phyloP scores from a whole-genome alignment of 2,329 filamentous ascomycete genomes.

The Tolypocladium guangdongense region DNA sequence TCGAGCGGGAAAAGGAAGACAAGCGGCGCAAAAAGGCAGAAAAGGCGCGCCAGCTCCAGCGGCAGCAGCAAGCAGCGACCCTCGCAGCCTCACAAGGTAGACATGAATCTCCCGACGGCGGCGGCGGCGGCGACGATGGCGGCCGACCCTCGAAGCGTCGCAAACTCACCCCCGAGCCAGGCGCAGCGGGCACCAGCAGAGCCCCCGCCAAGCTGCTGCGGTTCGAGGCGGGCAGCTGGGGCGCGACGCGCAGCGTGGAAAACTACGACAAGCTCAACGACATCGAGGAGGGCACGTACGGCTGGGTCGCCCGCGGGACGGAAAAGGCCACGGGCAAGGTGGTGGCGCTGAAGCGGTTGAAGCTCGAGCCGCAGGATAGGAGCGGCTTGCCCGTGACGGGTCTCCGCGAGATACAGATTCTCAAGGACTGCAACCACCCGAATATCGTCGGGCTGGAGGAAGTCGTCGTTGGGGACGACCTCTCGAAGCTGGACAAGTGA shows the following conservation, averaged over 20 bases:
- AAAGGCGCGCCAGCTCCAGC: not conserved
- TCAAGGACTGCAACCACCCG: conserved; percentile 67
- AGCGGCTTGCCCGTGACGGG: conserved; percentile 82
- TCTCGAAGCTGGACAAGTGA: conserved; percentile 41
- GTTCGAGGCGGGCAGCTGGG: conserved; percentile 59
- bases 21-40: conserved; percentile 55
- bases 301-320: conserved; percentile 78
- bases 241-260: conserved; percentile 64
- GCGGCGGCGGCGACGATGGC: conserved; percentile 18
- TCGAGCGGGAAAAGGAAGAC: conserved; percentile 76
- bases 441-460: conserved; percentile 79
- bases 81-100: not conserved
- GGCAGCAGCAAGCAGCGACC: not conserved
- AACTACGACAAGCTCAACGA: conserved; percentile 89
- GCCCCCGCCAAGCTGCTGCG: conserved; percentile 49
- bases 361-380: conserved; percentile 68
- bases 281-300: conserved; percentile 96
- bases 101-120: not conserved
- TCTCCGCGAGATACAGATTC: conserved; percentile 83
- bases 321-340: conserved; percentile 64
- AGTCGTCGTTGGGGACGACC: conserved; percentile 65
- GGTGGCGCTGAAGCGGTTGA: conserved; percentile 87
- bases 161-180: conserved; percentile 40
- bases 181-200: conserved; percentile 5
- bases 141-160: conserved; percentile 50